These are phyloP conservation scores for Talaromyces trachyspermus DNA, from an alignment of 495 filamentous ascomycete genomes.

Conservation along the genomic window DNA sequence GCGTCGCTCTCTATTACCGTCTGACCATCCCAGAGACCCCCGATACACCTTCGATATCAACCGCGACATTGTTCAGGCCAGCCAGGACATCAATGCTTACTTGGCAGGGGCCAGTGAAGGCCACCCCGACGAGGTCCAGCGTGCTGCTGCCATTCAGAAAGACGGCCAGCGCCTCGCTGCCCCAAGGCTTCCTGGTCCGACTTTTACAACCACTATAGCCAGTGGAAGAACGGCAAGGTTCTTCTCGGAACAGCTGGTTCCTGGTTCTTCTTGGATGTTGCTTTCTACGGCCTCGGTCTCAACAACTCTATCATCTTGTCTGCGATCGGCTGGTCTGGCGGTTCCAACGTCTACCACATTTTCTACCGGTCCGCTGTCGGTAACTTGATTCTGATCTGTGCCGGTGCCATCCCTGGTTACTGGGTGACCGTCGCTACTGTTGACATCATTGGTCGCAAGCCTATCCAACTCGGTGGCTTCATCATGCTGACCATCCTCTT, in stretches of 20 bases:
- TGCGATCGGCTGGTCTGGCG: conserved; percentile 59
- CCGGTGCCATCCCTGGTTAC: conserved; percentile 72
- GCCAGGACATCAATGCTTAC: conserved; percentile 58
- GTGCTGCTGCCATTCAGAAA: conserved; percentile 40
- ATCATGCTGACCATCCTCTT: conserved; percentile 68
- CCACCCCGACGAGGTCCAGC: conserved; percentile 53
- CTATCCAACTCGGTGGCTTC: conserved; percentile 75
- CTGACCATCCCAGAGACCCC: conserved; percentile 79
- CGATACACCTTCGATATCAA: conserved; percentile 80
- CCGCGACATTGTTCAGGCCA: conserved; percentile 62
- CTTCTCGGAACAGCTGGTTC: conserved; percentile 71
- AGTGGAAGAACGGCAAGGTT: conserved; percentile 60
- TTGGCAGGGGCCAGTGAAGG: conserved; percentile 50
- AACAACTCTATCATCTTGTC: conserved; percentile 64
- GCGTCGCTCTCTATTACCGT: conserved; percentile 73
- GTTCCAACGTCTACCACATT: conserved; percentile 50
- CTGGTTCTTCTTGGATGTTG: conserved; percentile 73
- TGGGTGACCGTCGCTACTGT: conserved; percentile 65
- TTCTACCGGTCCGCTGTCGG: conserved; percentile 66
- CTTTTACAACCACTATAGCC: conserved; percentile 55
- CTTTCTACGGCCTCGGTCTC: conserved; percentile 73
- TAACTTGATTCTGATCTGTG: conserved; percentile 66
- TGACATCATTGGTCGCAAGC: conserved; percentile 68
- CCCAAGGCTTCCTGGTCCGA: conserved; percentile 58
- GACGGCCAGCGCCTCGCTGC: conserved; percentile 39